phyloP scores from a whole-genome alignment of 306 rosid genomes.

The Vigna radiata region DNA sequence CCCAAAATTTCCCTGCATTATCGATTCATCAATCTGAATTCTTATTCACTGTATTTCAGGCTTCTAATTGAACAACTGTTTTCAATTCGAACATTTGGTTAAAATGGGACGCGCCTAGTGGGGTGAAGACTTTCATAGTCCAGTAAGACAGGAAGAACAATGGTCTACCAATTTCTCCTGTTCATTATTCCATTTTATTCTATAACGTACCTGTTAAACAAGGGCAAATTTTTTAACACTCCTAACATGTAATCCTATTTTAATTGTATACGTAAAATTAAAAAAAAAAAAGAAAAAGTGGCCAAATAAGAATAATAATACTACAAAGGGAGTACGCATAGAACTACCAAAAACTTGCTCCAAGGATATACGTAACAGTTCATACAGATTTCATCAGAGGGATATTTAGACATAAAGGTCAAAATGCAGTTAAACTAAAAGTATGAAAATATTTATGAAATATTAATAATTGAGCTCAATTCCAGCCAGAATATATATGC shows the following conservation, averaged over 20 bases:
- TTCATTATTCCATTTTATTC: slow-evolving; percentile 8
- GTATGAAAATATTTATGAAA: neutral
- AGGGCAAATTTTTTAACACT: neutral
- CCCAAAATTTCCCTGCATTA: neutral
- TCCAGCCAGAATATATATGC: neutral
- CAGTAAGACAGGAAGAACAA: slow-evolving; percentile 2
- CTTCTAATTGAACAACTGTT: slow-evolving; percentile 13
- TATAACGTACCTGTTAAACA: neutral
- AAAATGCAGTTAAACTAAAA: slow-evolving; percentile 9
- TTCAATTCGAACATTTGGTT: slow-evolving; percentile 3
- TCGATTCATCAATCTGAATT: neutral
- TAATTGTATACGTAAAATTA: neutral
- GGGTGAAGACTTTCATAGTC: no score
- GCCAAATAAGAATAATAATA: neutral
- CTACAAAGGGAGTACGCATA: neutral
- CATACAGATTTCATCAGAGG: neutral
- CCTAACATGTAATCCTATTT: neutral
- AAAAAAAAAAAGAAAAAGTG: neutral
- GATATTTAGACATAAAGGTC: neutral
- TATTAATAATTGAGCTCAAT: neutral
- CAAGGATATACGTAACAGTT: neutral
- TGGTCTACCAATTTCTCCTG: slow-evolving; percentile 8
- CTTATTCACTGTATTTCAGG: neutral
- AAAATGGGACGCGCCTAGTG: slow-evolving; percentile 1
- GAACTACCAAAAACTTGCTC: neutral